Percentiles rank a stretch among this genome's conserved stretches.
Evolutionary conservation across 805 yeast species (phyloP).

Genomic region (Sugiyamaella smithiae): DNA sequence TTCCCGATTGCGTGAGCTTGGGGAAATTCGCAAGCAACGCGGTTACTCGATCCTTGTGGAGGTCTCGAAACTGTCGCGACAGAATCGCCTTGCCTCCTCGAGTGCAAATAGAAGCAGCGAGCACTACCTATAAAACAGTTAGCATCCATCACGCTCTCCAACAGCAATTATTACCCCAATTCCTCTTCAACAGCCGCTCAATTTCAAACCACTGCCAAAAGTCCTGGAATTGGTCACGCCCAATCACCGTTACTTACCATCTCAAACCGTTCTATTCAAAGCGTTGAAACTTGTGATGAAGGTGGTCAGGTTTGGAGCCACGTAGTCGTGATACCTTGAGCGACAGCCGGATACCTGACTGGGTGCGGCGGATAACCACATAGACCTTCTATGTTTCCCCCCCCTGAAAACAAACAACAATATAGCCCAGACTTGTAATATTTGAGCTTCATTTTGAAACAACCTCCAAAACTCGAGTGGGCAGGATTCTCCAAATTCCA

Average conservation of each 20-base stretch:
- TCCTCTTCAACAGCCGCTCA: not conserved
- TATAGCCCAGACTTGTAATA: too few relatives aligned
- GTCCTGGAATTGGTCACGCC: not conserved
- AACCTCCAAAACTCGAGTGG: too few relatives aligned
- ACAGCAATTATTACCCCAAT: too few relatives aligned
- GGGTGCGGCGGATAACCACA: not conserved
- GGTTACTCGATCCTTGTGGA: conserved; percentile 80
- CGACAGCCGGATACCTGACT: not conserved
- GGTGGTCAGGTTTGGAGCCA: not conserved
- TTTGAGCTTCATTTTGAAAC: too few relatives aligned
- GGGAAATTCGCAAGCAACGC: conserved; percentile 86
- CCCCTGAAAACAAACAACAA: not conserved
- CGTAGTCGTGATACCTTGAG: conserved; percentile 1
- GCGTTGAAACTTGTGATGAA: not conserved
- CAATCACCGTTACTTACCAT: not conserved
- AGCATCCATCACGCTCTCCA: not conserved
- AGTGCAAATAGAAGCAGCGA: conserved; percentile 93
- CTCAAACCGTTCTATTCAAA: not conserved
- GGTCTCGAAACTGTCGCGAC: conserved; percentile 86
- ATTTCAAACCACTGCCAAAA: not conserved
- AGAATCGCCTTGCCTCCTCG: conserved; percentile 89
- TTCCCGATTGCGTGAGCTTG: conserved; percentile 61
- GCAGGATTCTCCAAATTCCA: too few relatives aligned
- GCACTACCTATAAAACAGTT: conserved; percentile 28
- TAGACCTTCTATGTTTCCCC: not conserved